Evolutionary conservation across 1,284 basidiomycete genomes (phyloP), one percentile per base, ranked within the genome.

Genomic region (Apiotrichum porosum): DNA sequence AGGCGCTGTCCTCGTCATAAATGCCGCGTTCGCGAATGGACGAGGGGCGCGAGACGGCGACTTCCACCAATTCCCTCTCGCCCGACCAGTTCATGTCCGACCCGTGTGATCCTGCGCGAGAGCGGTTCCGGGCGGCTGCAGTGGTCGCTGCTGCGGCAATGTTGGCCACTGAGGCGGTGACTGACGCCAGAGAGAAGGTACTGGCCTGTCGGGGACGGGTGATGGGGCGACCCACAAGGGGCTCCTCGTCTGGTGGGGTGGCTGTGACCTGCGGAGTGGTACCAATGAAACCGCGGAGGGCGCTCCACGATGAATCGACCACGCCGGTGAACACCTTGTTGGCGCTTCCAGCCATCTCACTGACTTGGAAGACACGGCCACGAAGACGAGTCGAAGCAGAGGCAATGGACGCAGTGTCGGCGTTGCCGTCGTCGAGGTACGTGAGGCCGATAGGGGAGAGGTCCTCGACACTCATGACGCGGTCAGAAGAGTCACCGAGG

Each of bases 241-340:
- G 41, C 18, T 36, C 38, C 3, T 49, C 47, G 19, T 57, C 58
- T 17, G 58, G 56, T 14, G 41, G 31, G 9, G 41, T 42, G 10
- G 41, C 31, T 3, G 41, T 42, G 19, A 42, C 41, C 23, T 42
- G 33, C 2, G 42, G 42, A 2, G 41, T 42, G 1, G 61, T 59
- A 8, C 63, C 52, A 35, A 75, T 70, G 17, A 92, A 75, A 0
- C 86, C 83, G 15, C 85, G 80, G 3, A 91, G 76, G 37, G 89
- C 85, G 10, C 85, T 85, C 71, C 91, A 82, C 12, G 81, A 88
- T 1, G 86, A 82, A 63, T 91, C 89, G 42, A 92, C 84, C 32
- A 92, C 88, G 18, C 87, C 88, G 1, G 79, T 83, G 44, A 91
- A 51, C 37, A 90, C 86, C 65, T 88, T 89, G 68, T 88, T 88